phyloP scores from a whole-genome alignment of 805 yeast species.

The Wickerhamiella azymoides region DNA sequence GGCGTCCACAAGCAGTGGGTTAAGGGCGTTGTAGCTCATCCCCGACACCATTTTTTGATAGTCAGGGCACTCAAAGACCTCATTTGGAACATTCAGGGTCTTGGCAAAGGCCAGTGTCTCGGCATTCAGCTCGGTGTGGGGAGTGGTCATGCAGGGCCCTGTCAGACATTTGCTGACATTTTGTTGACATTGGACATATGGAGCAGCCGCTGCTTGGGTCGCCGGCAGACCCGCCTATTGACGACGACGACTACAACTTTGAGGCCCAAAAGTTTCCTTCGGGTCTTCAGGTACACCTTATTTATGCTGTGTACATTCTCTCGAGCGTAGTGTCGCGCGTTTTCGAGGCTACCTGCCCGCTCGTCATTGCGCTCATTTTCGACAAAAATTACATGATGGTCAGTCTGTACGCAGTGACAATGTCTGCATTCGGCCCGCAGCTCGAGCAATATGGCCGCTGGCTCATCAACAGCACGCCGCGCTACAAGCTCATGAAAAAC shows the following conservation, averaged over 20 bases:
- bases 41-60: constrained; percentile 8
- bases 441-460: constrained; percentile 5
- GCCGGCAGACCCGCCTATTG: constrained; percentile 21
- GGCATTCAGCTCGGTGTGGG: background rate
- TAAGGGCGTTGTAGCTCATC: background rate
- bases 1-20: constrained; percentile 12
- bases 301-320: constrained; percentile 12
- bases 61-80: background rate
- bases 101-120: background rate
- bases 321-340: constrained; percentile 11
- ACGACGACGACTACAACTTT: constrained; percentile 20
- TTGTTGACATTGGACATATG: background rate
- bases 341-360: constrained; percentile 13
- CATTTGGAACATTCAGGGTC: background rate
- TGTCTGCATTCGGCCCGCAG: background rate
- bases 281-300: constrained; percentile 17
- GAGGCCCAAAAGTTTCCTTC: constrained; percentile 19
- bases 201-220: constrained; percentile 14
- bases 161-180: background rate
- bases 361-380: constrained; percentile 13
- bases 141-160: background rate
- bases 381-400: constrained; percentile 10
- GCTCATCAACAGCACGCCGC: background rate
- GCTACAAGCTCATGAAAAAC: constrained; percentile 1
- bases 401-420: constrained; percentile 12